phyloP scores from a whole-genome alignment of 108 stramenopile genomes.

The Conticribra weissflogii region DNA sequence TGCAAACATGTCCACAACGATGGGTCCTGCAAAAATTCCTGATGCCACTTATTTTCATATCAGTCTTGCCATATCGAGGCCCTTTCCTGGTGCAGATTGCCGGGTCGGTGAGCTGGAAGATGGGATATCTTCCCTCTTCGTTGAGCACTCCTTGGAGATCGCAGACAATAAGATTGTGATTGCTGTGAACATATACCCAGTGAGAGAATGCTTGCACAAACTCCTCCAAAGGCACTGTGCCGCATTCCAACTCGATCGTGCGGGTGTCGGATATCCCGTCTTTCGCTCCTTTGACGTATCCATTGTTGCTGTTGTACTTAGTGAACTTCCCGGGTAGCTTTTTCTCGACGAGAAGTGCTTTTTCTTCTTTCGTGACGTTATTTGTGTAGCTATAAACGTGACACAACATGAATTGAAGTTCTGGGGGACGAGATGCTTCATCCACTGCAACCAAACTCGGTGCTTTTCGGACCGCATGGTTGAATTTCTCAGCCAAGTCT shows the following conservation, averaged over 20 bases:
- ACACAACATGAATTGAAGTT: slow-evolving; percentile 41
- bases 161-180: slow-evolving; percentile 32
- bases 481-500: slow-evolving; percentile 40
- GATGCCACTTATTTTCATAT: slow-evolving; percentile 39
- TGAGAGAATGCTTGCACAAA: slow-evolving; percentile 53
- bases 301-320: slow-evolving; percentile 66
- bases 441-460: slow-evolving; percentile 14
- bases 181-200: slow-evolving; percentile 42
- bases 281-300: slow-evolving; percentile 29
- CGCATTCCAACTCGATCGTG: slow-evolving; percentile 33
- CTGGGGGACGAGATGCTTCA: slow-evolving; percentile 37
- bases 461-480: slow-evolving; percentile 27
- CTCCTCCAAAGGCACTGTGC: slow-evolving; percentile 34
- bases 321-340: slow-evolving; percentile 54
- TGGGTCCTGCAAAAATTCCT: slow-evolving; percentile 32
- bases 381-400: slow-evolving; percentile 36
- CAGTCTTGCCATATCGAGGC: slow-evolving; percentile 41
- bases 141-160: slow-evolving; percentile 51
- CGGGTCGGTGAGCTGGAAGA: slow-evolving; percentile 46
- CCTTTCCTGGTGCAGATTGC: slow-evolving; percentile 44
- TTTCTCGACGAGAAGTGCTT: slow-evolving; percentile 45
- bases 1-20: slow-evolving; percentile 33
- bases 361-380: slow-evolving; percentile 22
- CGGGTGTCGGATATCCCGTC: slow-evolving; percentile 4
- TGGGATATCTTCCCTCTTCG: slow-evolving; percentile 40